Conservation (phyloP, 129 eudicot species). For the Escallonia herrerae region DNA sequence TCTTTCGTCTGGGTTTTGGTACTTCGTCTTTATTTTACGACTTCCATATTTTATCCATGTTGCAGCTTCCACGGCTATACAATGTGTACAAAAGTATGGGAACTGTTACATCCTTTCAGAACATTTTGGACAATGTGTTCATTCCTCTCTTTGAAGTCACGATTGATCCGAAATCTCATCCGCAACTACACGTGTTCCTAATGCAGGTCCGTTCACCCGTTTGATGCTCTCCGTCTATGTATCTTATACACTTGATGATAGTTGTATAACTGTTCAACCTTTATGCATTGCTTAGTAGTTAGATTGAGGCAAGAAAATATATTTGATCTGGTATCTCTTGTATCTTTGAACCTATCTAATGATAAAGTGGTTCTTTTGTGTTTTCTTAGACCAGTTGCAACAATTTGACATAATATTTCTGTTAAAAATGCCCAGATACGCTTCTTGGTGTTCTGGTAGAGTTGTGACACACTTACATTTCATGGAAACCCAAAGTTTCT, state of each 20-base stretch:
- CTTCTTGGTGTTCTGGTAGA: too few species aligned
- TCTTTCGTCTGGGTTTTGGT: too few species aligned
- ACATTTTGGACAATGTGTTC: slow-evolving; percentile 53
- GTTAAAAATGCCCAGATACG: too few species aligned
- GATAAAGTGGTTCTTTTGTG: too few species aligned
- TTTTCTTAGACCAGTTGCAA: too few species aligned
- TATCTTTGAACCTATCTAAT: too few species aligned
- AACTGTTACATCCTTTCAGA: slow-evolving; percentile 58
- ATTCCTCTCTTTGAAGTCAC: slow-evolving; percentile 63
- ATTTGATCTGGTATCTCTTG: too few species aligned
- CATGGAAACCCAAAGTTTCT: too few species aligned
- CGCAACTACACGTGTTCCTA: slow-evolving; percentile 54
- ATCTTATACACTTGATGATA: background rate
- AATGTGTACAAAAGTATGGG: slow-evolving; percentile 61
- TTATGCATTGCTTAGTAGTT: background rate
- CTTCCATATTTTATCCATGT: background rate
- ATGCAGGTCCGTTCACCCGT: slow-evolving; percentile 36
- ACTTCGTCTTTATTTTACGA: too few species aligned
- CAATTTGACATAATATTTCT: too few species aligned
- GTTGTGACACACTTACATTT: too few species aligned
- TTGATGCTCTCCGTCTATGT: background rate
- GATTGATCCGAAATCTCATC: slow-evolving; percentile 60
- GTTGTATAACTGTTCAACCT: background rate
- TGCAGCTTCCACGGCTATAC: slow-evolving; percentile 58
- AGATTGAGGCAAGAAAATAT: too few species aligned